These are phyloP conservation scores for Candida namnaoensis DNA, from an alignment of 805 yeast genomes.

Conservation along the genomic window DNA sequence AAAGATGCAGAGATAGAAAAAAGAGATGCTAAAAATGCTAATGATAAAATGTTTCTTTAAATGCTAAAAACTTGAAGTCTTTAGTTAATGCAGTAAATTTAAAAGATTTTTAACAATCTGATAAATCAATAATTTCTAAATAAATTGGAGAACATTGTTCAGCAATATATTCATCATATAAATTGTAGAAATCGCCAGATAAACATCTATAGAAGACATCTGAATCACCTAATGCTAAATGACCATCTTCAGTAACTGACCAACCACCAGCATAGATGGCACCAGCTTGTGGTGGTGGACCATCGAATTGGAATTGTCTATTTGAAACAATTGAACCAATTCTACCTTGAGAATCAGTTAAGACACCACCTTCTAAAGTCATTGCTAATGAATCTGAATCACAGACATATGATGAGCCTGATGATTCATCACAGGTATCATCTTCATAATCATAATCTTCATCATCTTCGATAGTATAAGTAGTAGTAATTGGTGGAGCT, in stretches of 20 bases:
- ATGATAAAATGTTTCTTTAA: too few species aligned
- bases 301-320: conserved; percentile 82
- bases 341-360: conserved; percentile 56
- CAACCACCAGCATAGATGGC: conserved; percentile 65
- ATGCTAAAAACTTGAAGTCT: too few species aligned
- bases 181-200: conserved; percentile 72
- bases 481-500: too few species aligned
- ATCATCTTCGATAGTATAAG: too few species aligned
- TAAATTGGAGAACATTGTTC: conserved; percentile 56
- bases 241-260: conserved; percentile 43
- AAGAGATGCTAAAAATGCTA: too few species aligned
- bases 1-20: too few species aligned
- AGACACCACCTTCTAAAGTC: conserved; percentile 39
- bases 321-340: conserved; percentile 74
- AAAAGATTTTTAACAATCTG: conserved; percentile 36
- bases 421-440: conserved; percentile 28
- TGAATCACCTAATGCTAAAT: conserved; percentile 54
- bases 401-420: conserved; percentile 12
- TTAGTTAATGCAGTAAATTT: too few species aligned
- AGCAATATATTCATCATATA: conserved; percentile 59
- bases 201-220: conserved; percentile 66
- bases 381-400: conserved; percentile 36
- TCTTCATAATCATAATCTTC: too few species aligned
- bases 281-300: conserved; percentile 82
- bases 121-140: conserved; percentile 49